phyloP scores from a whole-genome alignment of 108 stramenopile species.

The Cyclostephanos invisitatus region DNA sequence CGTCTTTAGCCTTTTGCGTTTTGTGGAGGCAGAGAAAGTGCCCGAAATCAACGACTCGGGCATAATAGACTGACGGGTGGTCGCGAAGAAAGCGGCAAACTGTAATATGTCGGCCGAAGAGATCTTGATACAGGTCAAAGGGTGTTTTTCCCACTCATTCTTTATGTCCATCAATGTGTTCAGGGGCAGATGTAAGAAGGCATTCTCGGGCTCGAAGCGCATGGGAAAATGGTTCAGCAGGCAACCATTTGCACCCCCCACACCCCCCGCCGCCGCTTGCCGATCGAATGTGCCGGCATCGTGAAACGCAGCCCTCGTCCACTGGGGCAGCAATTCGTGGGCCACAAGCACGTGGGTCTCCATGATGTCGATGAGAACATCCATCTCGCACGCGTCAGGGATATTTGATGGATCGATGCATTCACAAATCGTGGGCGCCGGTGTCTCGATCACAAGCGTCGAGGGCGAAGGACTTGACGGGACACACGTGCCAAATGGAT shows the following conservation, averaged over 20 bases:
- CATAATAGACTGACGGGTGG: neutral
- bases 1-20: neutral
- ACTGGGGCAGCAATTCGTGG: constrained; percentile 3
- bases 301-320: constrained; percentile 15
- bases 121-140: constrained; percentile 1
- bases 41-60: constrained; percentile 8
- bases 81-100: constrained; percentile 12
- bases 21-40: neutral
- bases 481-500: neutral
- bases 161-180: constrained; percentile 8
- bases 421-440: neutral
- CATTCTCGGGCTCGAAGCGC: constrained; percentile 8
- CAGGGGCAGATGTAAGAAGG: neutral
- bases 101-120: constrained; percentile 7
- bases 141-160: constrained; percentile 2
- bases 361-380: constrained; percentile 18
- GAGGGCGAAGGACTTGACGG: neutral
- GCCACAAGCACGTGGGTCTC: neutral
- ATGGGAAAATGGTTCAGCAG: constrained; percentile 14
- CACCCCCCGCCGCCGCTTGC: neutral
- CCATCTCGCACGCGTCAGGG: constrained; percentile 16
- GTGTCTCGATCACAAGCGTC: neutral
- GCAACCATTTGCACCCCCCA: constrained; percentile 24
- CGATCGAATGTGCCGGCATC: constrained; percentile 25
- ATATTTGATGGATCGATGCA: constrained; percentile 6